A percentile compares a stretch with the other conserved stretches of the same genome.
phyloP scores from a whole-genome alignment of 192 early-diverging fungal species.

The Rhizophagus sp. region DNA sequence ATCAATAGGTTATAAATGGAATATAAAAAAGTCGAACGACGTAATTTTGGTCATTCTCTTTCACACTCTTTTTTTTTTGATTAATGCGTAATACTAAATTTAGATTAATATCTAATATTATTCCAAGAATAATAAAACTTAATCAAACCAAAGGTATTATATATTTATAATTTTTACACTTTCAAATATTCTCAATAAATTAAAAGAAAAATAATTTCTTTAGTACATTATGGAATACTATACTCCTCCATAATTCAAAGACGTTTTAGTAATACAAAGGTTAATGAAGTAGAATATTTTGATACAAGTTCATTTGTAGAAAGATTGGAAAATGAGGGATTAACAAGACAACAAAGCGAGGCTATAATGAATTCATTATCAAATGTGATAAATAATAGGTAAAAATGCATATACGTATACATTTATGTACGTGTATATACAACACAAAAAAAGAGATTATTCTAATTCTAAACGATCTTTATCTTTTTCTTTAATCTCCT shows the following conservation, averaged over 20 bases:
- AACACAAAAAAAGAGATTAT: too few relatives aligned
- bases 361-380: slow-evolving; percentile 73
- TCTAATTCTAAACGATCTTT: background rate
- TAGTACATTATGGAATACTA: background rate
- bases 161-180: too few relatives aligned
- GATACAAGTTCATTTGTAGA: slow-evolving; percentile 82
- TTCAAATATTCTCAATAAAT: background rate
- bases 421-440: too few relatives aligned
- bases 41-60: too few relatives aligned
- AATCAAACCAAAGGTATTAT: background rate
- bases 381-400: slow-evolving; percentile 75
- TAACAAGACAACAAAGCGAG: slow-evolving; percentile 67
- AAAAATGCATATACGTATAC: background rate
- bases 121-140: background rate
- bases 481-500: background rate
- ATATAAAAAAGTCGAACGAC: too few relatives aligned
- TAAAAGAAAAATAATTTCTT: too few relatives aligned
- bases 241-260: background rate
- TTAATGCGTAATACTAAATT: background rate
- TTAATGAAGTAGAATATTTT: slow-evolving; percentile 53
- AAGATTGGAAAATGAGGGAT: slow-evolving; percentile 71
- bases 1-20: too few relatives aligned
- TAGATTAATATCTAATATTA: background rate
- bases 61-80: too few relatives aligned
- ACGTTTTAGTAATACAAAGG: slow-evolving; percentile 1